These are phyloP conservation scores for Taphrina deformans DNA, from an alignment of 1,139 yeast species.

Conservation along the genomic window DNA sequence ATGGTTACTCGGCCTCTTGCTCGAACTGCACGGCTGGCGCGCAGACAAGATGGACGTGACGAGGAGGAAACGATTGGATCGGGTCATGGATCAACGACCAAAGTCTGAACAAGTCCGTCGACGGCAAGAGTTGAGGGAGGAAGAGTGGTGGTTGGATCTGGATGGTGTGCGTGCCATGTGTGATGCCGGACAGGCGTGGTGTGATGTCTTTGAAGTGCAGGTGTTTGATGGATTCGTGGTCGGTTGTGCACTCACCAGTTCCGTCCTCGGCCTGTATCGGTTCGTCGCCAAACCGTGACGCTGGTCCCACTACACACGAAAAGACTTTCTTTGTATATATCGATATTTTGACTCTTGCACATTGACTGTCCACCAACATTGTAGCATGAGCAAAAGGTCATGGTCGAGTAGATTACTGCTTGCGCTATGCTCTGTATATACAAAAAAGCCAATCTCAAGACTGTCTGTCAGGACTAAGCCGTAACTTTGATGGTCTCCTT, in stretches of 20 bases:
- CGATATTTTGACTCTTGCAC: neutral
- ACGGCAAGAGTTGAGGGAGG: neutral
- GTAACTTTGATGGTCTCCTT: conserved; percentile 1
- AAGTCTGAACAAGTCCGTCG: neutral
- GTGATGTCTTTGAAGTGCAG: conserved; percentile 29
- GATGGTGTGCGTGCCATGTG: conserved; percentile 22
- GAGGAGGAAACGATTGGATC: neutral
- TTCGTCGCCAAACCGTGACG: conserved; percentile 25
- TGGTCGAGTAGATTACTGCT: neutral
- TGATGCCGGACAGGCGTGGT: conserved; percentile 29
- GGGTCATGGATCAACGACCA: conserved; percentile 15
- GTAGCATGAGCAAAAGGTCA: too few relatives aligned
- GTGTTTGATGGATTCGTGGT: conserved; percentile 19
- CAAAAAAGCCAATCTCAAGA: neutral
- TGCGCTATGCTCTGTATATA: neutral
- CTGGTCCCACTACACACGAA: neutral
- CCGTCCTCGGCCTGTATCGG: conserved; percentile 20
- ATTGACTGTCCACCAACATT: too few relatives aligned
- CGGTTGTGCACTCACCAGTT: conserved; percentile 11
- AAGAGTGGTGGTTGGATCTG: conserved; percentile 30
- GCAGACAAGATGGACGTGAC: neutral
- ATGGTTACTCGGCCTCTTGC: conserved; percentile 14
- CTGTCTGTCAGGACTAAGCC: neutral
- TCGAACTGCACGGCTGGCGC: conserved; percentile 12
- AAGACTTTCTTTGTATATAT: neutral